Percentiles rank a stretch among this genome's conserved stretches.
Evolutionary conservation across 2,329 filamentous ascomycete species (phyloP).

Genomic region (Fusarium sp.): DNA sequence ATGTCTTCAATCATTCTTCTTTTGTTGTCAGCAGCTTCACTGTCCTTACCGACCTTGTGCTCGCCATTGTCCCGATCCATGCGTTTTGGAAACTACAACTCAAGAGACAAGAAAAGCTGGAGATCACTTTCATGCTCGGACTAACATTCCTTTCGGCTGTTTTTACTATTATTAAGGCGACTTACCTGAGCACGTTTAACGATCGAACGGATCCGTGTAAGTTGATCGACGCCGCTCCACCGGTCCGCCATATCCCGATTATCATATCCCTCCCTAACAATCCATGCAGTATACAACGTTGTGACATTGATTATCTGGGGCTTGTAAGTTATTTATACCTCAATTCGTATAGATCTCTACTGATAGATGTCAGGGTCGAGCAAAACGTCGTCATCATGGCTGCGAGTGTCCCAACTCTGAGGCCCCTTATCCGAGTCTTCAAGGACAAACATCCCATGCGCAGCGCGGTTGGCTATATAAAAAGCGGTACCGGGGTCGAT

Average conservation of each 20-base stretch:
- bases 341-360: background rate
- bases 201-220: constrained; percentile 6
- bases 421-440: constrained; percentile 11
- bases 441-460: background rate
- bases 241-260: rapidly evolving
- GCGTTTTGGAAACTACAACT: constrained; percentile 26
- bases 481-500: background rate
- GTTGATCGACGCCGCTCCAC: background rate
- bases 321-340: background rate
- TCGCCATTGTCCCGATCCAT: constrained; percentile 10
- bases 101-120: constrained; percentile 12
- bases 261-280: background rate
- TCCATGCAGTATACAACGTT: constrained; percentile 7
- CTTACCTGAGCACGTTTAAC: constrained; percentile 1
- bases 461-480: background rate
- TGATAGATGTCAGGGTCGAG: constrained; percentile 9
- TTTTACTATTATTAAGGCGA: constrained; percentile 16
- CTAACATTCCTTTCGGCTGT: constrained; percentile 16
- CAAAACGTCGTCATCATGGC: constrained; percentile 31
- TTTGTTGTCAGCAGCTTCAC: constrained; percentile 29
- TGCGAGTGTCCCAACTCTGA: constrained; percentile 8
- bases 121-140: constrained; percentile 24
- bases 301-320: constrained; percentile 15
- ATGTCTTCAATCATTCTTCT: constrained; percentile 23
- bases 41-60: constrained; percentile 17